Base-by-base conservation (phyloP, 345 rosid genomes). In the Raphanus raphanistrum region DNA sequence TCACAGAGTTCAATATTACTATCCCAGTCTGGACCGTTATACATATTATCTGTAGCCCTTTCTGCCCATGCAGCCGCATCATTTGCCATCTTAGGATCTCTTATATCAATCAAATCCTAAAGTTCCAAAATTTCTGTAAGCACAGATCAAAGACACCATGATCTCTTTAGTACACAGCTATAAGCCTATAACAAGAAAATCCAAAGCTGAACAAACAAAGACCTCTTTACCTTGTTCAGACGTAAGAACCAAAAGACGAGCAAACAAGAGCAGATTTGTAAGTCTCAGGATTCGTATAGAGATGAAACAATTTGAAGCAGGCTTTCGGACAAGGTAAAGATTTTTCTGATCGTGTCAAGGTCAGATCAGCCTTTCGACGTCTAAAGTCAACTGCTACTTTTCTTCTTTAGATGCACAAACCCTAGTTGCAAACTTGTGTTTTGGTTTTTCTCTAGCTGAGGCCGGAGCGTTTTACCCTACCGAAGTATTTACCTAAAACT, bases 11-110 rank as follows among this genome's bases (percentile, higher is more conserved):
- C 99, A 28, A 95, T 85, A 87, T 89, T 95, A 68, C 91, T 74
- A 58, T 96, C 92, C 99, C 99, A 95, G 72, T 95, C 97, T 3
- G 99, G 99, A 76, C 92, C 94, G 50, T 86, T 87, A 78, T 92
- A 70, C 86, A 81, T 82, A 79, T 91, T 94, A 80, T 85, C 89
- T 0, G 99, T 95, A 9, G 97, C 98, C 82, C 96, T 91, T 80
- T 88, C 97, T 4, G 95, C 98, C 75, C 91, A 89, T 1, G 89
- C 81, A 11, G 88, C 88, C 8, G 88, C 98, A 41, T 70, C 86
- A 81, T 76, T 85, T 57, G 90, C 94, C 98, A 92, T 94, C 70
- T 66, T 63, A 12, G 48, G 32, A 55, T 65, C 52, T 16, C 58
- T 5, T 50, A 5, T 5, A 50, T 5, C 8, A 50, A 50, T 48